Evolutionary conservation across 2,329 filamentous ascomycete species (phyloP), one percentile per base, ranked within the genome.

Genomic region (Alternaria ethzedia): DNA sequence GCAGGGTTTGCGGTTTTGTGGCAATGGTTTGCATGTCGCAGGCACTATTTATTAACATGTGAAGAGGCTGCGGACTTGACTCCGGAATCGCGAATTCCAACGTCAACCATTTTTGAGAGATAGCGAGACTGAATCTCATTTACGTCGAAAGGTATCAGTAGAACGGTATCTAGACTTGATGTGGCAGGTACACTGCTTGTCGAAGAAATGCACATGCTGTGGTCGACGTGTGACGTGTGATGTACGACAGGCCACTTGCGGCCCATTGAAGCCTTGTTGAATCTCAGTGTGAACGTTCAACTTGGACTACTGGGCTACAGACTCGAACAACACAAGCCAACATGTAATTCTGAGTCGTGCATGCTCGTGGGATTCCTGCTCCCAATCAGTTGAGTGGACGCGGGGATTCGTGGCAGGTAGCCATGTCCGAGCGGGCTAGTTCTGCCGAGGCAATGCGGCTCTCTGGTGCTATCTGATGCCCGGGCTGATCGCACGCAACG

Each of bases 361-460:
- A 11, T 47, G n/a, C 15, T 28, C n/a, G 17, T 44, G 25, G 10
- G 30, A 60, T 32, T 23, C 12, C 50, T 63, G 44, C 20, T 28
- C 28, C 21, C 13, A 21, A 58, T 61, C 21, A 57, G 47, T 25
- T 25, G 17, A 55, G 36, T 26, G n/a, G 59, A 51, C 59, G 54
- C 36, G 54, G 59, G 49, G 49, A 21, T 44, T 44, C 12, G 45
- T 41, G 25, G 55, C 45, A 51, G 30, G 21, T 25, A 49, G n/a
- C 54, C 52, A 49, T 43, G 49, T 59, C 30, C 25, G 60, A 63
- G 32, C 56, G 50, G 49, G 28, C 32, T 63, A 57, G 54, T 51
- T 55, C 61, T 71, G 67, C 72, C 72, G 72, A 75, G 72, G 72
- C 70, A 59, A 63, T 59, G 57, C 60, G 60, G 60, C 52, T 59